A percentile compares a stretch with the other conserved stretches of the same genome.
These are phyloP conservation scores for Spathaspora boniae DNA, from an alignment of 805 yeast species.

Conservation along the genomic window DNA sequence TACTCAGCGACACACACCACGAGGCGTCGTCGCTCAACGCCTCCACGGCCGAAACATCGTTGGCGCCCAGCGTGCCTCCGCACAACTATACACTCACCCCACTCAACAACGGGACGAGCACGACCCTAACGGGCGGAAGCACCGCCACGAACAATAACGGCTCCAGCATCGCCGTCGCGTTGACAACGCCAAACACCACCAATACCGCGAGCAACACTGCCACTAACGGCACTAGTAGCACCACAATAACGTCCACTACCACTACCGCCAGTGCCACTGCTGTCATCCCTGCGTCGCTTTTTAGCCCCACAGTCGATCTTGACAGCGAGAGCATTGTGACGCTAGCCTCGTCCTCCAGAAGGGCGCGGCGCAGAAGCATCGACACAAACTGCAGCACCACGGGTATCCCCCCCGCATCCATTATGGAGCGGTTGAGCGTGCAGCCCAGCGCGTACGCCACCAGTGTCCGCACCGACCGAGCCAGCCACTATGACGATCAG, in stretches of 20 bases:
- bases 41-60: slow-evolving; percentile 49
- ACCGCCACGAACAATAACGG: slow-evolving; percentile 1
- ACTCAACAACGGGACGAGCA: slow-evolving; percentile 14
- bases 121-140: slow-evolving; percentile 2
- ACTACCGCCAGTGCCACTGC: neutral
- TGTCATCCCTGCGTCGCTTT: neutral
- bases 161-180: no score
- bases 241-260: no score
- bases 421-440: slow-evolving; percentile 49
- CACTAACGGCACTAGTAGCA: slow-evolving; percentile 4
- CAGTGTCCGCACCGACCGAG: slow-evolving; percentile 13
- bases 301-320: slow-evolving; percentile 18
- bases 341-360: slow-evolving; percentile 38
- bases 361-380: slow-evolving; percentile 37
- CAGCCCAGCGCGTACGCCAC: slow-evolving; percentile 25
- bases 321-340: slow-evolving; percentile 44
- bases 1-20: slow-evolving; percentile 28
- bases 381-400: slow-evolving; percentile 62
- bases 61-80: slow-evolving; percentile 39
- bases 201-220: neutral
- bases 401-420: slow-evolving; percentile 74
- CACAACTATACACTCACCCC: slow-evolving; percentile 7
- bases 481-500: slow-evolving; percentile 11
- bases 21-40: slow-evolving; percentile 35
- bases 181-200: no score